phyloP scores from a whole-genome alignment of 768 basidiomycete genomes.

The Asterophora parasitica region DNA sequence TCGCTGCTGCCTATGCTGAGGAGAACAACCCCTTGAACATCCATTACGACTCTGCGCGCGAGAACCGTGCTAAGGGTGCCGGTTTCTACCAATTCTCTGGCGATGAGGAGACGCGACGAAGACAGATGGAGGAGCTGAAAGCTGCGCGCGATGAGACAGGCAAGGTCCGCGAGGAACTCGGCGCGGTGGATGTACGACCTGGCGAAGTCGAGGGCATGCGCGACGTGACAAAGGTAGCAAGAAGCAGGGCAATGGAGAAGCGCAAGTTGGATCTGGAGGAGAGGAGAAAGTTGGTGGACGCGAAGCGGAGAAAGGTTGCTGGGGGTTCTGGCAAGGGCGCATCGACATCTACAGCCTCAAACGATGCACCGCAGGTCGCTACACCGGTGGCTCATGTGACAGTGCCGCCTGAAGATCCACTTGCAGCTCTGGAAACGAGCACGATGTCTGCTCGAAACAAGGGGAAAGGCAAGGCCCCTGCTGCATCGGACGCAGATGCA shows the following conservation, averaged over 20 bases:
- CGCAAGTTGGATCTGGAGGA: conserved; percentile 72
- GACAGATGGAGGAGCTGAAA: conserved; percentile 82
- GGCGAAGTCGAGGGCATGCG: conserved; percentile 79
- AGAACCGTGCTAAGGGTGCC: conserved; percentile 86
- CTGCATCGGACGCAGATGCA: conserved; percentile 45
- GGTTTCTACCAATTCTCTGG: conserved; percentile 89
- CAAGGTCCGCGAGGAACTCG: conserved; percentile 50
- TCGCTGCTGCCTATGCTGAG: conserved; percentile 66
- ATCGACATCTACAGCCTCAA: conserved; percentile 4
- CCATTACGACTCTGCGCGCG: conserved; percentile 80
- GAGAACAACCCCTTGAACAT: conserved; percentile 63
- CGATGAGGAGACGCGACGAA: conserved; percentile 72
- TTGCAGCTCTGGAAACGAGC: conserved; percentile 43
- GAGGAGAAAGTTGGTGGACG: conserved; percentile 54
- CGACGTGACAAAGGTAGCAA: conserved; percentile 29
- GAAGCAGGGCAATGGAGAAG: conserved; percentile 65
- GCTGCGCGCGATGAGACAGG: conserved; percentile 68
- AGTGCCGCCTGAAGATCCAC: conserved; percentile 37
- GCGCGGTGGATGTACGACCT: conserved; percentile 54
- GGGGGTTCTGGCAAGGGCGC: conserved; percentile 8
- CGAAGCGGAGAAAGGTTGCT: conserved; percentile 56
- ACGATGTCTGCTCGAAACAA: conserved; percentile 16
- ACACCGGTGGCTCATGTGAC: background rate
- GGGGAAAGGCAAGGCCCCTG: conserved; percentile 16
- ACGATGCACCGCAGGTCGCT: conserved; percentile 1